Evolutionary conservation across 768 basidiomycete species (phyloP).

Genomic region (Epithele typhae): DNA sequence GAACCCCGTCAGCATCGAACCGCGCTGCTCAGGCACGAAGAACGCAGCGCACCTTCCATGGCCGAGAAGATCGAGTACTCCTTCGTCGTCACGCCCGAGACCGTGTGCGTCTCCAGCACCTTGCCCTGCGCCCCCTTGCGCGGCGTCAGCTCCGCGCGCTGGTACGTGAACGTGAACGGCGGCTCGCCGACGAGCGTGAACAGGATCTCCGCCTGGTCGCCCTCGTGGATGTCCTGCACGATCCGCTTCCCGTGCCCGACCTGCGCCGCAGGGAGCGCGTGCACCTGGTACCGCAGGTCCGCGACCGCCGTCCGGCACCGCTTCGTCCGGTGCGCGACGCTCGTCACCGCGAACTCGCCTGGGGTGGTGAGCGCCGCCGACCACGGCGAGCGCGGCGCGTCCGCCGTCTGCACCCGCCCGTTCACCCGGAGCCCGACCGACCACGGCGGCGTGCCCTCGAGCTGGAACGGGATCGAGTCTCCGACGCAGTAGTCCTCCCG

Average conservation of each 20-base stretch:
- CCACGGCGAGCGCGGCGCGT: conserved; percentile 78
- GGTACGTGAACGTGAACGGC: conserved; percentile 95
- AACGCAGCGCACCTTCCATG: conserved; percentile 64
- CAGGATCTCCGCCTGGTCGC: conserved; percentile 90
- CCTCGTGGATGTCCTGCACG: conserved; percentile 88
- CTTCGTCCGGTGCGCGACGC: conserved; percentile 90
- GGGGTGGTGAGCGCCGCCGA: conserved; percentile 76
- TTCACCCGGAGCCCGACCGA: conserved; percentile 85
- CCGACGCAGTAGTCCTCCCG: conserved; percentile 85
- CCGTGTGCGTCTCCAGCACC: conserved; percentile 89
- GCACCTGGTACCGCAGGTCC: conserved; percentile 70
- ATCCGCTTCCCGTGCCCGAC: conserved; percentile 82
- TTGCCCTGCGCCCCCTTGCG: conserved; percentile 72
- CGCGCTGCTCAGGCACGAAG: background rate
- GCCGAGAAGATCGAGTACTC: conserved; percentile 92
- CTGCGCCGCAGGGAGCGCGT: conserved; percentile 82
- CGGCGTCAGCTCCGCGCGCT: conserved; percentile 66
- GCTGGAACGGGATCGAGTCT: conserved; percentile 83
- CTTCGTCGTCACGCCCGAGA: conserved; percentile 66
- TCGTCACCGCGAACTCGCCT: conserved; percentile 82
- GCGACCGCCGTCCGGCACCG: conserved; percentile 82
- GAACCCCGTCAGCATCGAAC: background rate
- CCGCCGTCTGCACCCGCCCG: conserved; percentile 66
- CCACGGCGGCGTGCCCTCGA: conserved; percentile 95
- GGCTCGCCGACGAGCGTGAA: conserved; percentile 90